phyloP scores from a whole-genome alignment of 306 rosid species.

The Ziziphus jujuba region DNA sequence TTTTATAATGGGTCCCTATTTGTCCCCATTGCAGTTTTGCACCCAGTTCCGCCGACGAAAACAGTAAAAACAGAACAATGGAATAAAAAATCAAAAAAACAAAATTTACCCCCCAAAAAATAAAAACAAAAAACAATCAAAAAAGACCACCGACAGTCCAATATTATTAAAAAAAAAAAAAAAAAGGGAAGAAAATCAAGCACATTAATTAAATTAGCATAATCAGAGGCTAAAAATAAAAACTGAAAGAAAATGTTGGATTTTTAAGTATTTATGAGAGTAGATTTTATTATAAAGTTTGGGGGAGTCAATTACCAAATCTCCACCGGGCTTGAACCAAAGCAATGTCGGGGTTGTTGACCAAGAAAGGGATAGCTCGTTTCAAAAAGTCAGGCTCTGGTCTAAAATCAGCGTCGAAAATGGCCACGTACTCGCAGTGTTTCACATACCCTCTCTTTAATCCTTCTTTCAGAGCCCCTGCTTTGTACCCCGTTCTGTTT shows the following conservation, averaged over 20 bases:
- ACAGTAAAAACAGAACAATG: not conserved
- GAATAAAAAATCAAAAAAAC: not conserved
- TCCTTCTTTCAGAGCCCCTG: slow-evolving; percentile 95
- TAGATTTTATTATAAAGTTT: not conserved
- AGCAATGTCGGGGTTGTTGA: slow-evolving; percentile 75
- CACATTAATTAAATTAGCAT: slow-evolving; percentile 19
- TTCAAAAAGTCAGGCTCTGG: slow-evolving; percentile 89
- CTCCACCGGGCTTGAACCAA: slow-evolving; percentile 98
- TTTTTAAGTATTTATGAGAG: too few relatives aligned
- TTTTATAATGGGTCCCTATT: slow-evolving; percentile 36
- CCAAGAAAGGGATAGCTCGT: slow-evolving; percentile 88
- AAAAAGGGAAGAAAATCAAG: not conserved
- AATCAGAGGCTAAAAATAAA: slow-evolving; percentile 6
- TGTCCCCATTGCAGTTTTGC: slow-evolving; percentile 19
- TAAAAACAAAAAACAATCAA: not conserved
- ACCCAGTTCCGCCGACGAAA: slow-evolving; percentile 32
- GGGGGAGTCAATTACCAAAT: slow-evolving; percentile 56
- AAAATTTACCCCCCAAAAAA: not conserved
- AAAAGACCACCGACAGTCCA: slow-evolving; percentile 63
- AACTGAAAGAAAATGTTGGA: not conserved
- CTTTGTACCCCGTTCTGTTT: slow-evolving; percentile 79
- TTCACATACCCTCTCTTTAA: slow-evolving; percentile 83
- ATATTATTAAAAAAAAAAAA: not conserved
- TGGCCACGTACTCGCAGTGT: slow-evolving; percentile 87
- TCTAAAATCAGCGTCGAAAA: slow-evolving; percentile 91